Evolutionary conservation across 73 alveolate species (phyloP), one percentile per base, ranked within the genome.

Genomic region (Blepharisma stoltei): DNA sequence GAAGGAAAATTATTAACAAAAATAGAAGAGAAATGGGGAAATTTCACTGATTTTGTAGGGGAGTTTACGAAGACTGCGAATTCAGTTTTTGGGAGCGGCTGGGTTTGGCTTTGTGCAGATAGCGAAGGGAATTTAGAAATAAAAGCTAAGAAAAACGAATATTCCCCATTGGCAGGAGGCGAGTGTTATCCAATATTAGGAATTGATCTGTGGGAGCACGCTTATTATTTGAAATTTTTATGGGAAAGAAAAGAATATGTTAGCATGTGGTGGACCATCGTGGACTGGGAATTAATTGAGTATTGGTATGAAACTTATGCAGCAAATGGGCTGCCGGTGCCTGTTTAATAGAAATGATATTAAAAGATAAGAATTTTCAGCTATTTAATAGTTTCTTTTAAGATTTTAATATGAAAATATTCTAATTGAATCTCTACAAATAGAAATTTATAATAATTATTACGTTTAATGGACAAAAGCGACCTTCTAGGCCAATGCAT

Each of bases 1-100:
- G n/a, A 11, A 44, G 79, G 79, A 43, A 46, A 23, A 37, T 25
- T 69, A n/a, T 46, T 43, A 44, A 2, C 55, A 3, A 44, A 69
- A 69, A 69, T 69, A 0, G 79, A 69, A 69, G 79, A 38, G 1
- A 69, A 69, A 5, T 69, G 79, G 79, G 79, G 79, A 69, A 44
- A 2, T 69, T 69, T 38, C 38, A 1, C 37, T 8, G 43, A 23
- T 14, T 69, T 69, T 46, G 41, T 14, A 1, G 41, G 0, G 3
- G 79, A 37, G 14, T 69, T 69, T 25, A n/a, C 23, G 1, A 38
- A 14, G 11, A n/a, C 9, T 14, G 45, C 54, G 0, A 9, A 7
- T 9, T 9, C n/a, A 11, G 5, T 69, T 0, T 69, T 69, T 46
- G 79, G 79, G 23, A 44, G 41, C 4, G 79, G 79, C 14, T 69